These are phyloP conservation scores for Margaritispora aquatica DNA, from an alignment of 495 filamentous ascomycete genomes.

Conservation along the genomic window DNA sequence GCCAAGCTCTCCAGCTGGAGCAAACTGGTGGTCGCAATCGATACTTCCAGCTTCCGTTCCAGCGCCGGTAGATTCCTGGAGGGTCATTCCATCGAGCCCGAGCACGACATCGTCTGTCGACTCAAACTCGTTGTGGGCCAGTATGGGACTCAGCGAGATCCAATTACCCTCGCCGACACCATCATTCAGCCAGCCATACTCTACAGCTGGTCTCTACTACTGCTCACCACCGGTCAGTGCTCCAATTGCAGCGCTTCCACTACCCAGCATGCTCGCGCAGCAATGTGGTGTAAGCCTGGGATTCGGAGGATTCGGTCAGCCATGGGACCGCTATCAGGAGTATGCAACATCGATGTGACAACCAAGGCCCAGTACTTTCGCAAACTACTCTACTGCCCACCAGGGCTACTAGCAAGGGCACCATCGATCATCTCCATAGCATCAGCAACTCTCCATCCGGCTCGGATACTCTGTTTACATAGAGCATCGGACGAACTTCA, in stretches of 20 bases:
- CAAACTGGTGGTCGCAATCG: slow-evolving; percentile 74
- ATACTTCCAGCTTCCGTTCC: slow-evolving; percentile 44
- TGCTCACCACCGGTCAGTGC: slow-evolving; percentile 56
- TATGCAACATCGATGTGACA: slow-evolving; percentile 60
- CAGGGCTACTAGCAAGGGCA: slow-evolving; percentile 22
- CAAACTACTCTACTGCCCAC: slow-evolving; percentile 20
- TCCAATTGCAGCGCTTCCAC: slow-evolving; percentile 69
- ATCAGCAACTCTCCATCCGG: slow-evolving; percentile 2
- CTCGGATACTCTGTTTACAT: slow-evolving; percentile 8
- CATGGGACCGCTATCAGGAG: slow-evolving; percentile 61
- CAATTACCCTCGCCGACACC: slow-evolving; percentile 64
- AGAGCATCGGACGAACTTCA: slow-evolving; percentile 19
- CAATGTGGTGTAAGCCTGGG: slow-evolving; percentile 76
- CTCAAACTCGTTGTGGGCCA: slow-evolving; percentile 73
- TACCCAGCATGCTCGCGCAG: slow-evolving; percentile 83
- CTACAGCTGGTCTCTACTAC: slow-evolving; percentile 58
- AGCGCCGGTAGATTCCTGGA: slow-evolving; percentile 85
- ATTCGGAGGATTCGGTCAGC: slow-evolving; percentile 59
- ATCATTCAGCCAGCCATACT: slow-evolving; percentile 74
- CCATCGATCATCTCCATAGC: slow-evolving; percentile 17
- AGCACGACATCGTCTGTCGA: slow-evolving; percentile 66
- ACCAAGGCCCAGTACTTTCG: slow-evolving; percentile 33
- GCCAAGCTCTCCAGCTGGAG: slow-evolving; percentile 72
- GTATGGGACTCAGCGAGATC: slow-evolving; percentile 63
- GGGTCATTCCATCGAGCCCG: slow-evolving; percentile 83